phyloP scores from a whole-genome alignment of 495 filamentous ascomycete species.

The Chaetomium fimeti region DNA sequence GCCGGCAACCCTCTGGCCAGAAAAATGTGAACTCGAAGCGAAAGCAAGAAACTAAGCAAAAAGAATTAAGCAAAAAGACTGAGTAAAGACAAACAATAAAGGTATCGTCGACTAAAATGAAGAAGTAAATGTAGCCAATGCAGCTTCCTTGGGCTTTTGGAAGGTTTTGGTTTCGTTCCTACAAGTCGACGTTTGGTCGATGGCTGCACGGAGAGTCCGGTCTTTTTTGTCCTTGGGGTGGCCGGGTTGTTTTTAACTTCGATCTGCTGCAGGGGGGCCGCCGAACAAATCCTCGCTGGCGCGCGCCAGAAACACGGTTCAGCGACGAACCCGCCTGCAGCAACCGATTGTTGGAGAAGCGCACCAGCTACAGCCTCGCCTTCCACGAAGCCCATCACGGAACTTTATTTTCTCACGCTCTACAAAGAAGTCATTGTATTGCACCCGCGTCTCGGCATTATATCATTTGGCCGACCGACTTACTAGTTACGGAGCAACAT shows the following conservation, averaged over 20 bases:
- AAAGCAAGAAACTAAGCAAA: too few relatives aligned
- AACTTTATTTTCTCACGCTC: neutral
- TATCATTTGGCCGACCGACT: neutral
- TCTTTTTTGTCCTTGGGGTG: too few relatives aligned
- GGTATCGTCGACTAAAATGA: too few relatives aligned
- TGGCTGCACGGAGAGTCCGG: too few relatives aligned
- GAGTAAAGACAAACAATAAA: too few relatives aligned
- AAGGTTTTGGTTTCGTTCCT: too few relatives aligned
- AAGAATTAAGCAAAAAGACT: too few relatives aligned
- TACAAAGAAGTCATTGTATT: neutral
- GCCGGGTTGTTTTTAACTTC: neutral
- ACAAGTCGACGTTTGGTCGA: too few relatives aligned
- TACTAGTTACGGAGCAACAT: conserved; percentile 18
- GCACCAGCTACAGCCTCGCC: neutral
- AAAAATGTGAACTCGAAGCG: too few relatives aligned
- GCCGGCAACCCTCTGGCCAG: too few relatives aligned
- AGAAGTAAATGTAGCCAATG: too few relatives aligned
- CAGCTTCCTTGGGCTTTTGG: too few relatives aligned
- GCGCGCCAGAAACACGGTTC: conserved; percentile 11
- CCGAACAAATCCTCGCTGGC: conserved; percentile 12
- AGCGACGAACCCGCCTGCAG: neutral
- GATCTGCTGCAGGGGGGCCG: conserved; percentile 5
- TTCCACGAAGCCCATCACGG: neutral
- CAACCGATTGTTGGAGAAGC: neutral
- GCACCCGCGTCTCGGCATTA: neutral